Conservation (phyloP, 169 alveolate genomes). For the Cryptosporidium bovis region DNA sequence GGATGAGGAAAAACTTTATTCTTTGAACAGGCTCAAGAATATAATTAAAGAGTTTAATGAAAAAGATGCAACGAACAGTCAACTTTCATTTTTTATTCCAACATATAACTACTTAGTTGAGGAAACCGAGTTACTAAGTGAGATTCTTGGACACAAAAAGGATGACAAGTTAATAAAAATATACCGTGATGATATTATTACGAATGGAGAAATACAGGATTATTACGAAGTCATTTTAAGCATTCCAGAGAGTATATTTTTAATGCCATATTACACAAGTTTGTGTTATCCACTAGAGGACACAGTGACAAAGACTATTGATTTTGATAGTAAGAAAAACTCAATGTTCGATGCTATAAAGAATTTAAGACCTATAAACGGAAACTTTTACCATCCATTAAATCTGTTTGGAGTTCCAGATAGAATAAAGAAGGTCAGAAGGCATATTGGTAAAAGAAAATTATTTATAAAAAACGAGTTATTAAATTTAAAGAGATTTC, state of each 20-base stretch:
- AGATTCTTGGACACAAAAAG: neutral
- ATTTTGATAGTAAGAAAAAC: neutral
- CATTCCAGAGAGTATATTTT: conserved; percentile 19
- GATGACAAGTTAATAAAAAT: neutral
- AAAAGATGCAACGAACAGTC: neutral
- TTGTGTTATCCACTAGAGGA: conserved; percentile 29
- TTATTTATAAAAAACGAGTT: neutral
- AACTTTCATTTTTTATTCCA: conserved; percentile 21
- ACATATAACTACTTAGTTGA: conserved; percentile 11
- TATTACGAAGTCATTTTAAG: conserved; percentile 42
- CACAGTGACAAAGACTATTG: too few species aligned
- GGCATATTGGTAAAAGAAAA: conserved; percentile 16
- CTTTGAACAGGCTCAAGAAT: conserved; percentile 4
- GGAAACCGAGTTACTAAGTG: conserved; percentile 7
- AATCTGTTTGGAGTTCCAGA: conserved; percentile 19
- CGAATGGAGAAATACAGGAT: conserved; percentile 34
- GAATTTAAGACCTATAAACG: conserved; percentile 23
- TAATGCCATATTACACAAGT: conserved; percentile 49
- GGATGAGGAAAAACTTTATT: neutral
- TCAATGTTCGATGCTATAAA: neutral
- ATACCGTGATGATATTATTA: conserved; percentile 25
- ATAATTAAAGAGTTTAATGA: neutral
- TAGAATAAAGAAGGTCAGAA: conserved; percentile 2
- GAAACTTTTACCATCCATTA: conserved; percentile 61
- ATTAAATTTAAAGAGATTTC: neutral